phyloP scores from a whole-genome alignment of 2,329 filamentous ascomycete genomes.

The Colletotrichum shisoi region DNA sequence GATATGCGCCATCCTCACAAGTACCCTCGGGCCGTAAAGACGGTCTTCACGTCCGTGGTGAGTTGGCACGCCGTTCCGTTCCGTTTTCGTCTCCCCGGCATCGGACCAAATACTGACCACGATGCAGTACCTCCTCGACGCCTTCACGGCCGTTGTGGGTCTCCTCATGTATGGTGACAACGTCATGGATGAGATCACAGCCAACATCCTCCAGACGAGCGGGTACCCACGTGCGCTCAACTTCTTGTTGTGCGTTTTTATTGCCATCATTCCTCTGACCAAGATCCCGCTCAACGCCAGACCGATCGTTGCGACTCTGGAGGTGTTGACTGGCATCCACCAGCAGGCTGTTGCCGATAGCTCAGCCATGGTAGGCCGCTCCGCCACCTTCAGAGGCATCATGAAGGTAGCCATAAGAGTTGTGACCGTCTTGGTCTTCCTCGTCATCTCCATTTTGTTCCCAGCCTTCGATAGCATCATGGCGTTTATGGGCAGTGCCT shows the following conservation, averaged over 20 bases:
- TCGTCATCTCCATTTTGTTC: conserved; percentile 73
- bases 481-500: conserved; percentile 85
- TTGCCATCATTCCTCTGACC: conserved; percentile 91
- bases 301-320: conserved; percentile 82
- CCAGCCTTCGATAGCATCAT: conserved; percentile 90
- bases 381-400: conserved; percentile 64
- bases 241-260: conserved; percentile 82
- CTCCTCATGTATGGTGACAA: conserved; percentile 93
- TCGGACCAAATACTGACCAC: conserved; percentile 18
- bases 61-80: conserved; percentile 45
- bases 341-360: conserved; percentile 55
- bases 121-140: conserved; percentile 76
- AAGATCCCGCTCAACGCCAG: conserved; percentile 93
- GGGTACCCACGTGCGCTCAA: conserved; percentile 78
- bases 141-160: conserved; percentile 81
- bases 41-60: conserved; percentile 86
- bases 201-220: conserved; percentile 79
- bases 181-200: conserved; percentile 88
- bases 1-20: conserved; percentile 80
- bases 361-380: conserved; percentile 61
- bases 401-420: conserved; percentile 71
- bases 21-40: conserved; percentile 75
- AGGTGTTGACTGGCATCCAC: conserved; percentile 80
- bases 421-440: conserved; percentile 72
- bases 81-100: neutral